Conservation (phyloP, 352 stramenopile genomes). For the Thraustochytrium striatum region DNA sequence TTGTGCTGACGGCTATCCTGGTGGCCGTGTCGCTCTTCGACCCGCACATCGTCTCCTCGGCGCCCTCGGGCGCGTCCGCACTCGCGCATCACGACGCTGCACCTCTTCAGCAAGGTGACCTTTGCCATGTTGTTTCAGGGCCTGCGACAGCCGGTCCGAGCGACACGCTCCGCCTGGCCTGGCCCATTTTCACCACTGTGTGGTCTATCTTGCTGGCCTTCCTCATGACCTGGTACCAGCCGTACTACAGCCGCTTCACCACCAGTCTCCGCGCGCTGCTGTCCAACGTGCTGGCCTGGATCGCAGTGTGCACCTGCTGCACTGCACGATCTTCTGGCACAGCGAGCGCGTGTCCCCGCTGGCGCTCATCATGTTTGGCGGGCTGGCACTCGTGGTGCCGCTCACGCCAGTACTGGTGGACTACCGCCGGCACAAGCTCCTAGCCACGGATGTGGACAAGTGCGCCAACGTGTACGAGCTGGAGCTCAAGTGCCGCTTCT, state of each 20-base stretch:
- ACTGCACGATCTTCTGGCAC: neutral
- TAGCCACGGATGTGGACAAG: neutral
- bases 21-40: constrained; percentile 31
- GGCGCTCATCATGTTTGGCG: neutral
- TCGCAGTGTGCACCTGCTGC: constrained; percentile 22
- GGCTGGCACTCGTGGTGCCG: neutral
- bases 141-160: no score
- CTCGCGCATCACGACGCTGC: constrained; percentile 26
- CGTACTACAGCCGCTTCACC: neutral
- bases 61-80: constrained; percentile 13
- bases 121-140: no score
- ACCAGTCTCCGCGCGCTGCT: constrained; percentile 18
- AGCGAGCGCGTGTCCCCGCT: neutral
- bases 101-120: neutral
- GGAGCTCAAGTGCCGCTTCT: constrained; percentile 10
- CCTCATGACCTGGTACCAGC: constrained; percentile 41
- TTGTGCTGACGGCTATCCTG: neutral
- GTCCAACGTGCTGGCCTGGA: constrained; percentile 4
- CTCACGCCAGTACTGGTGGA: neutral
- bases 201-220: neutral
- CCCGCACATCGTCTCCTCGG: neutral
- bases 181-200: neutral
- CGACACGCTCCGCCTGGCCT: no score
- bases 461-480: constrained; percentile 17
- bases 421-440: constrained; percentile 14